Evolutionary conservation across 2,329 filamentous ascomycete species (phyloP), one percentile per base, ranked within the genome.

Genomic region (Penicillium griseofulvum): DNA sequence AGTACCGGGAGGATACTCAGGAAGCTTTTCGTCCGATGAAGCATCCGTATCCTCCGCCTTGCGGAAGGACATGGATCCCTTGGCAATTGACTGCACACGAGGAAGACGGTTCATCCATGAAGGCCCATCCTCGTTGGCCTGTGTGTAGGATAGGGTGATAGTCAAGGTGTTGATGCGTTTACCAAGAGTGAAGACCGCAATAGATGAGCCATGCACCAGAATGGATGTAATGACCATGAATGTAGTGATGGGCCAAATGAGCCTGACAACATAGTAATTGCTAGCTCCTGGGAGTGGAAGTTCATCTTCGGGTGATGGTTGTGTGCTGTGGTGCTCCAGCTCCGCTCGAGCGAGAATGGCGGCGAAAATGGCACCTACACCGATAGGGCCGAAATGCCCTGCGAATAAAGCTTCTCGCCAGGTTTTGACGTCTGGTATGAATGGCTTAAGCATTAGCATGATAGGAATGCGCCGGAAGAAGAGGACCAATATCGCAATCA

Each of bases 121-220:
- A 2, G 91, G 89, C 0, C 91, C 90, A 34, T 96, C 90, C 53
- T 96, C 93, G 48, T 89, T 89, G 17, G 87, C 91, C 58, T 88
- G 85, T 0, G 94, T 99, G 77, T 97, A 99, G 0, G 94, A 97
- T 84, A 99, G 90, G 52, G 94, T 97, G 57, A 99, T 81, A 1
- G 90, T 92, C 63, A 99, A 77, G 0, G 94, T 97, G 76, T 97
- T 97, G 83, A 99, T 99, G 58, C 90, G 92, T 75, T 97, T 99
- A 66, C 94, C 94, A 1, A 99, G 84, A 0, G 94, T 97, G 67
- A 99, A 99, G 9, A 99, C 94, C 5, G 94, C 94, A 65, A 99
- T 89, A 0, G 94, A 97, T n/a, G 94, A 97, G 22, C 94, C 94
- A 68, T 99, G 94, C 1, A 99, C 90, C 36, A 97, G 76, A 66